Evolutionary conservation across 1,139 yeast genomes (phyloP).

Genomic region (Lodderomyces beijingensis): DNA sequence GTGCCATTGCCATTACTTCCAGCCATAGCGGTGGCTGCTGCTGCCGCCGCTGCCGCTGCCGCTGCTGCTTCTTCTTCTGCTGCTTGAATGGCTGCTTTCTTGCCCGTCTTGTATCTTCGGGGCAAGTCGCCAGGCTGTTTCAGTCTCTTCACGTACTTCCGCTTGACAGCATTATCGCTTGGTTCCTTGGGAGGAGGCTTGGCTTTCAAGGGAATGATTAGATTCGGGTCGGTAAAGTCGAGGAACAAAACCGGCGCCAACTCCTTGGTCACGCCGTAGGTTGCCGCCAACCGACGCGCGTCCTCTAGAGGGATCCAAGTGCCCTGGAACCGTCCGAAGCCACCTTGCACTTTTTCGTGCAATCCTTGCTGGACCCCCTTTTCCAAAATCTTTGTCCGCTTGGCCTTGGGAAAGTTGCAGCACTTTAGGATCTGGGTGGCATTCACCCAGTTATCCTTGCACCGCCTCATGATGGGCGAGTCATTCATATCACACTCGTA

Average conservation of each 20-base stretch:
- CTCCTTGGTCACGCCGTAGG: conserved; percentile 51
- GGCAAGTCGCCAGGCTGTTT: conserved; percentile 36
- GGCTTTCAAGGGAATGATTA: conserved; percentile 44
- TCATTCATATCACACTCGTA: conserved; percentile 78
- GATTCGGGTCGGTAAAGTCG: conserved; percentile 44
- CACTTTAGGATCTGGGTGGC: conserved; percentile 97
- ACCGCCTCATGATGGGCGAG: conserved; percentile 90
- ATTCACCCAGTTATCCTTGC: conserved; percentile 90
- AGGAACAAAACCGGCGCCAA: conserved; percentile 52
- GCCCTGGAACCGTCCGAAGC: conserved; percentile 95
- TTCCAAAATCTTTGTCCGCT: conserved; percentile 85
- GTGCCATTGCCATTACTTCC: background rate
- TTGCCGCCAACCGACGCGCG: conserved; percentile 51
- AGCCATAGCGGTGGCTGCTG: background rate
- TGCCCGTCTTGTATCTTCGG: conserved; percentile 24
- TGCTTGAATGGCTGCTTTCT: conserved; percentile 14
- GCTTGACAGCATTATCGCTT: conserved; percentile 42
- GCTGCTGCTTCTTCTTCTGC: conserved; percentile 11
- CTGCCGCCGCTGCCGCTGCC: conserved; percentile 8
- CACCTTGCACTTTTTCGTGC: conserved; percentile 95
- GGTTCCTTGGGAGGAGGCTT: conserved; percentile 42
- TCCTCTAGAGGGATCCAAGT: conserved; percentile 87
- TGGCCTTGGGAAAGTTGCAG: conserved; percentile 92
- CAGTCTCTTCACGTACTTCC: conserved; percentile 38
- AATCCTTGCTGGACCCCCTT: conserved; percentile 82